Conservation (phyloP, 2,329 filamentous ascomycete genomes). For the Sarocladium kiliense region DNA sequence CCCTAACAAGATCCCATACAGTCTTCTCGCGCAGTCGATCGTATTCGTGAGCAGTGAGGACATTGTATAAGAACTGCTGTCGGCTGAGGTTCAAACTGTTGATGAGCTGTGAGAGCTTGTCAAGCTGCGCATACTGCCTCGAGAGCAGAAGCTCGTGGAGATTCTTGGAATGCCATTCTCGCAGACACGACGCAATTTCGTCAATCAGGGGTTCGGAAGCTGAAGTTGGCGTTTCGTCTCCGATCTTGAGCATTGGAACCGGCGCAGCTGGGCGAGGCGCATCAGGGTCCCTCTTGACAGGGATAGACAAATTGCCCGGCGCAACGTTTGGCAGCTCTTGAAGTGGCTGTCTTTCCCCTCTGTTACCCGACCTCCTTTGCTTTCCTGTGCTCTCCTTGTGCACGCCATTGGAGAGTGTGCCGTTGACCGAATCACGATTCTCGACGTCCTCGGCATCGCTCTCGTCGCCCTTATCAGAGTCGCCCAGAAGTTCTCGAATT, state of each 20-base stretch:
- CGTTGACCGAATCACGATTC: background rate
- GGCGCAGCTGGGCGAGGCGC: slow-evolving; percentile 79
- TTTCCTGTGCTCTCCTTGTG: slow-evolving; percentile 23
- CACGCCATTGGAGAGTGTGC: slow-evolving; percentile 16
- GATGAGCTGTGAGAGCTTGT: slow-evolving; percentile 76
- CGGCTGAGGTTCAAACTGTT: slow-evolving; percentile 78
- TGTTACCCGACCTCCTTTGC: slow-evolving; percentile 15
- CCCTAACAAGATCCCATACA: slow-evolving; percentile 90
- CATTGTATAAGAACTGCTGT: slow-evolving; percentile 88
- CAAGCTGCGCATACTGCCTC: slow-evolving; percentile 74
- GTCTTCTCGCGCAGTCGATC: slow-evolving; percentile 77
- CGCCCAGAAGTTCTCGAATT: slow-evolving; percentile 84
- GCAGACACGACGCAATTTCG: slow-evolving; percentile 92
- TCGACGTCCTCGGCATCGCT: slow-evolving; percentile 31
- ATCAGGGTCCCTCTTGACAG: slow-evolving; percentile 56
- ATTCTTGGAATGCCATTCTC: slow-evolving; percentile 98
- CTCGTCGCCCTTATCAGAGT: slow-evolving; percentile 46
- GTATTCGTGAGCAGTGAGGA: slow-evolving; percentile 83
- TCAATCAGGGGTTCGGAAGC: slow-evolving; percentile 87
- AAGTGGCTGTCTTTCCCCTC: slow-evolving; percentile 21
- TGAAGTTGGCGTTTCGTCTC: slow-evolving; percentile 91
- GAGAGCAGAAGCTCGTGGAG: slow-evolving; percentile 85
- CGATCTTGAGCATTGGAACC: slow-evolving; percentile 95
- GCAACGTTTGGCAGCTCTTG: slow-evolving; percentile 34
- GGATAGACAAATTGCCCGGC: slow-evolving; percentile 38